Conservation (phyloP, 2,329 filamentous ascomycete species). For the Volutella citrinella region DNA sequence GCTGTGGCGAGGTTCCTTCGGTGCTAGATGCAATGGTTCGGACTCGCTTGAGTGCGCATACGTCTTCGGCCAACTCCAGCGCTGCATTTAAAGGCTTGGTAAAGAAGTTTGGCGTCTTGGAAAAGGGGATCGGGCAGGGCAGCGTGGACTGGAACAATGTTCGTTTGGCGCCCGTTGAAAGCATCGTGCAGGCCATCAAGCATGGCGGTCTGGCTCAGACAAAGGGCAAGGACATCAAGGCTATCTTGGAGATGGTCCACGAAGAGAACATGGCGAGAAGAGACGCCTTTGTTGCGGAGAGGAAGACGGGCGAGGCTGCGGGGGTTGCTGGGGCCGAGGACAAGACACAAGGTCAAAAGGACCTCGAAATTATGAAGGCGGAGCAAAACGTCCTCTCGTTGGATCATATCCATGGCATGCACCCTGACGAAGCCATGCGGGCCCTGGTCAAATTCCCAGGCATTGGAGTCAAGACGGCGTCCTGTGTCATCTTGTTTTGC, state of each 20-base stretch:
- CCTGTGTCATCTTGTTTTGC: conserved; percentile 26
- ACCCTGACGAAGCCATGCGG: conserved; percentile 25
- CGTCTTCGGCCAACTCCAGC: conserved; percentile 24
- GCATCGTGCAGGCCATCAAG: conserved; percentile 56
- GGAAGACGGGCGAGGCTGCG: conserved; percentile 12
- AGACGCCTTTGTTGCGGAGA: conserved; percentile 23
- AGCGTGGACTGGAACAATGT: conserved; percentile 27
- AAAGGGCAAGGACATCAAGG: conserved; percentile 26
- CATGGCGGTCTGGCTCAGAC: conserved; percentile 44
- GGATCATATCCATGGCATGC: conserved; percentile 26
- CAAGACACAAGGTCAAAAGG: conserved; percentile 25
- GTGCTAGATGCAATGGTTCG: conserved; percentile 25
- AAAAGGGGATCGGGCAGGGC: conserved; percentile 23
- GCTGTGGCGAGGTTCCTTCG: conserved; percentile 25
- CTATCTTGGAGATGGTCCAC: conserved; percentile 22
- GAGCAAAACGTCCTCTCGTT: conserved; percentile 23
- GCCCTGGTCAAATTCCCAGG: conserved; percentile 24
- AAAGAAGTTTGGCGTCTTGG: conserved; percentile 19
- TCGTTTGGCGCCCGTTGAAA: conserved; percentile 30
- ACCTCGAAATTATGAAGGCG: conserved; percentile 24
- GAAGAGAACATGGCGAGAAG: conserved; percentile 21
- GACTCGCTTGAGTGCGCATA: conserved; percentile 24
- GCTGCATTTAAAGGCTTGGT: conserved; percentile 25
- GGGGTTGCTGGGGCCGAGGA: conserved; percentile 15
- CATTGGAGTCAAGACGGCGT: conserved; percentile 26